Evolutionary conservation across 805 yeast genomes (phyloP), one percentile per base, ranked within the genome.

Genomic region (Kazachstania viticola): DNA sequence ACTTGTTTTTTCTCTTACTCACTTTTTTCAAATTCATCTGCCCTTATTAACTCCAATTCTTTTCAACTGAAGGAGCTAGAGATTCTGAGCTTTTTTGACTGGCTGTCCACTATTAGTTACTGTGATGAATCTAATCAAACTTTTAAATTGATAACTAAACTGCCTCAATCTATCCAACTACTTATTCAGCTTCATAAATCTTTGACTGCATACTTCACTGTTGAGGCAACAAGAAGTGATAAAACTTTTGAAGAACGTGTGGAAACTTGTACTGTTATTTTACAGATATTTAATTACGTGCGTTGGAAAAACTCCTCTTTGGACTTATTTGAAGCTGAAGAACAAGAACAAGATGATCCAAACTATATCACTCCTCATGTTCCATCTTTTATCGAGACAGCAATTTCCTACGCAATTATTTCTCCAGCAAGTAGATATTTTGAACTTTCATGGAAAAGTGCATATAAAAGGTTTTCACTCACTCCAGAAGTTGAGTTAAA

Each of bases 301-400:
- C 67, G 81, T 35, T 55, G 78, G 42, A 74, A 82, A 49, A 85
- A 84, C 87, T 58, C 62, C 16, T 54, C 62, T 13, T 54, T 68
- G 16, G 71, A 68, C 29, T 46, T 75, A 25, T 71, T 71, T 39
- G 51, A 51, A 9, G 62, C 65, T 19, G 22, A 19, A 19, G 22
- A 19, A 3, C 45, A 41, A 11, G 52, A 46, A 4, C 42, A 47
- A 14, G 37, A 38, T 9, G 36, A 42, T 14, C 14, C 28, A 9
- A 34, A 34, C 13, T 37, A 43, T 18, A 44, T 61, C 2, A 61
- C 69, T 2, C 66, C 74, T 6, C 68, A 62, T 40, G 68, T 87
- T 14, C 95, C 96, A 4, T 79, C 94, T 1, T 78, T 85, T 50
- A 65, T 88, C 33, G 97, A 88, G 53, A 65, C 85, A 3, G 82